Conservation (phyloP, 2,329 filamentous ascomycete genomes). For the Hymenoscyphus repandus region DNA sequence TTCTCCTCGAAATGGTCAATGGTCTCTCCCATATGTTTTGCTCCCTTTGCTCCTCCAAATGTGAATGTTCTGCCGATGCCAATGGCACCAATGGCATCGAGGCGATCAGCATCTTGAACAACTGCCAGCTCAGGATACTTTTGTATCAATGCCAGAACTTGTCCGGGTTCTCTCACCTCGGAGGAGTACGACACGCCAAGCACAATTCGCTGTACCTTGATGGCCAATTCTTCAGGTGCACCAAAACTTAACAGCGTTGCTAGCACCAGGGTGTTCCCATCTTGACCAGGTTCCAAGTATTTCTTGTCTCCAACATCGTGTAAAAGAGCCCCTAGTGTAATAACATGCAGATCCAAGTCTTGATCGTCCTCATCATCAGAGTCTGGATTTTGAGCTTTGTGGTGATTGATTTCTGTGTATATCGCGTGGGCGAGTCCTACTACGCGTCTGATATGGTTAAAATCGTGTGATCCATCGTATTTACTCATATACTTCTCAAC, state of each 20-base stretch:
- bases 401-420: constrained; percentile 24
- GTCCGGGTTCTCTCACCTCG: constrained; percentile 62
- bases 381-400: constrained; percentile 11
- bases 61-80: constrained; percentile 77
- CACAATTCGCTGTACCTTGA: constrained; percentile 67
- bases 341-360: constrained; percentile 49
- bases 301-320: constrained; percentile 78
- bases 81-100: constrained; percentile 89
- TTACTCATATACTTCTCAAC: constrained; percentile 68
- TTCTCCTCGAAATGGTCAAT: constrained; percentile 78
- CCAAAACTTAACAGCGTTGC: constrained; percentile 55
- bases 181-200: constrained; percentile 75
- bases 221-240: constrained; percentile 54
- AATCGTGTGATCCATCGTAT: constrained; percentile 86
- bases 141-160: constrained; percentile 52
- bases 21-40: constrained; percentile 54
- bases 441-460: constrained; percentile 77
- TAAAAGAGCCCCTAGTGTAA: constrained; percentile 66
- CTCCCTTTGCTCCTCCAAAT: constrained; percentile 62
- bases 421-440: constrained; percentile 56
- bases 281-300: constrained; percentile 43
- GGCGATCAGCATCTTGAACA: constrained; percentile 87
- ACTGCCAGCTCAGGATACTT: constrained; percentile 71
- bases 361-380: constrained; percentile 12
- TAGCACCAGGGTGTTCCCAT: constrained; percentile 51